Evolutionary conservation across 2,329 filamentous ascomycete genomes (phyloP).

Genomic region (Aspergillus pseudotamarii): DNA sequence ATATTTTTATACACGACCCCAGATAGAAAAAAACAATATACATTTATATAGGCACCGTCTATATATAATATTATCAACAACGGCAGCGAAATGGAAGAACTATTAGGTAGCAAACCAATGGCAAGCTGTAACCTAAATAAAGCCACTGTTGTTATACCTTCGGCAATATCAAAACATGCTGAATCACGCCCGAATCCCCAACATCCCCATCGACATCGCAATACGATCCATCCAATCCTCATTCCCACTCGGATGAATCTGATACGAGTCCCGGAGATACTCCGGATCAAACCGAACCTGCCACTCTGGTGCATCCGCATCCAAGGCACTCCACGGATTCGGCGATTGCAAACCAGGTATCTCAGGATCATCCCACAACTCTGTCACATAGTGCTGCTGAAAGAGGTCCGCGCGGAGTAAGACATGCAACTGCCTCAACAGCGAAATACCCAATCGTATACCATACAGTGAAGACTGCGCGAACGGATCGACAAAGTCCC

Average conservation of each 20-base stretch:
- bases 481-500: neutral
- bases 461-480: neutral
- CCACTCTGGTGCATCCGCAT: neutral
- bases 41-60: no score
- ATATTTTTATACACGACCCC: no score
- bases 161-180: no score
- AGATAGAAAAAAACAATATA: no score
- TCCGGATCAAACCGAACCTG: constrained; percentile 9
- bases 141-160: no score
- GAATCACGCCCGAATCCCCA: constrained; percentile 5
- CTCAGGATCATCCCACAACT: neutral
- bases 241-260: constrained; percentile 1
- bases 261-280: neutral
- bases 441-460: neutral
- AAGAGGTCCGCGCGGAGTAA: neutral
- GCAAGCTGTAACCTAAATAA: no score
- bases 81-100: no score
- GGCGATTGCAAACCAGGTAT: neutral
- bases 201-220: constrained; percentile 19
- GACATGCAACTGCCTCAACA: neutral
- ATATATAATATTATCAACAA: no score
- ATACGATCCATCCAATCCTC: constrained; percentile 18
- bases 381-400: neutral
- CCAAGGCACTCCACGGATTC: neutral
- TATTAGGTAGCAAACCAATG: no score